Percentiles rank a stretch among this genome's conserved stretches.
Evolutionary conservation across 768 basidiomycete genomes (phyloP).

Genomic region (Grammothele lineata): DNA sequence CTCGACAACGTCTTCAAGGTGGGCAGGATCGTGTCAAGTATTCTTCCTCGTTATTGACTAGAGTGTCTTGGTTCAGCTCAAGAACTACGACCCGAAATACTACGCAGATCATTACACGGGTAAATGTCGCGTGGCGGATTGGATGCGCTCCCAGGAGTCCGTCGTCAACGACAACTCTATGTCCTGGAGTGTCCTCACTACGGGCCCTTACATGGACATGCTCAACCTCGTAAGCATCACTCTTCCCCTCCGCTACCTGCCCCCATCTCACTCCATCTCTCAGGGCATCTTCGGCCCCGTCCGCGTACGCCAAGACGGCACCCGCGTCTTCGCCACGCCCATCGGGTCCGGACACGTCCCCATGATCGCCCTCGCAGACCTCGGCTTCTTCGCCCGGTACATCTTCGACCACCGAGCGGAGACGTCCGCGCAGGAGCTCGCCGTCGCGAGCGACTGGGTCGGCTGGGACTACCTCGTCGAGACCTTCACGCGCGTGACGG

Average conservation of each 20-base stretch:
- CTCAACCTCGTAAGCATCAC: constrained; percentile 4
- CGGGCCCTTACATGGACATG: constrained; percentile 21
- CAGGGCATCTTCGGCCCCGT: constrained; percentile 21
- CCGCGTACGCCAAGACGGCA: constrained; percentile 24
- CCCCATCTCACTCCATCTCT: background rate
- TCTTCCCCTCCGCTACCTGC: background rate
- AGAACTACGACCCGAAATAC: constrained; percentile 25
- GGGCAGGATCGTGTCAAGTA: constrained; percentile 2
- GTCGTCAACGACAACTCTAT: constrained; percentile 27
- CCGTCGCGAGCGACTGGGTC: constrained; percentile 24
- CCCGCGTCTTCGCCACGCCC: constrained; percentile 25
- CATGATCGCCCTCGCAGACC: constrained; percentile 26
- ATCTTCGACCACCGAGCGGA: constrained; percentile 26
- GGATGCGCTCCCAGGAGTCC: constrained; percentile 33
- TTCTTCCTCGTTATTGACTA: no score
- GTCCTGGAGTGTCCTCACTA: constrained; percentile 37
- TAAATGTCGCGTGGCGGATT: constrained; percentile 38
- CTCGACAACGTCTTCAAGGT: constrained; percentile 38
- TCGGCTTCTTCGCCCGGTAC: constrained; percentile 27
- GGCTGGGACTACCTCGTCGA: constrained; percentile 22
- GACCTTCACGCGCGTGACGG: constrained; percentile 28
- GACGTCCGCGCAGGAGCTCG: constrained; percentile 22
- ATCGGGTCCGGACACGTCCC: constrained; percentile 24
- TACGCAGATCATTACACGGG: constrained; percentile 35
- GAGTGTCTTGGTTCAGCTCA: constrained; percentile 9